Conservation (phyloP, 805 yeast genomes). For the Nakazawaea populi region DNA sequence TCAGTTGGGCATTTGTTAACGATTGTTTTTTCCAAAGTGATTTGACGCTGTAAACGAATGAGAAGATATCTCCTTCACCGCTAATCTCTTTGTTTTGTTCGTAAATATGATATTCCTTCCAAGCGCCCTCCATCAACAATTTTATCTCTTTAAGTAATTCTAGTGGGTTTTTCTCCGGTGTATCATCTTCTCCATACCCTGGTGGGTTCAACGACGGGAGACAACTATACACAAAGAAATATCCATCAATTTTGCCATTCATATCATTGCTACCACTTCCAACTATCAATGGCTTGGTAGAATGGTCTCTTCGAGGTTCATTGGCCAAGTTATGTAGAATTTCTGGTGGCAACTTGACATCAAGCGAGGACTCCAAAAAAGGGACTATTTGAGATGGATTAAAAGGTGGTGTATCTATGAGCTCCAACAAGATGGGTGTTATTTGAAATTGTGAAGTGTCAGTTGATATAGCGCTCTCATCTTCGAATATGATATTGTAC, state of each 20-base stretch:
- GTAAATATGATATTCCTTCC: conserved; percentile 60
- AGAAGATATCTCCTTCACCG: conserved; percentile 61
- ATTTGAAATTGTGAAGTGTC: conserved; percentile 15
- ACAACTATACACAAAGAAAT: conserved; percentile 62
- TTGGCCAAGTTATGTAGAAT: conserved; percentile 56
- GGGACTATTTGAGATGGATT: conserved; percentile 65
- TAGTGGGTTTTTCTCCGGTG: conserved; percentile 19
- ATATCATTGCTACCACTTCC: conserved; percentile 78
- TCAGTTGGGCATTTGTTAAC: neutral
- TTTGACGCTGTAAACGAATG: conserved; percentile 50
- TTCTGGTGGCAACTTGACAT: conserved; percentile 53
- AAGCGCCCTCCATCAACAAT: conserved; percentile 60
- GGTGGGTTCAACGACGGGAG: conserved; percentile 64
- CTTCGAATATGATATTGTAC: conserved; percentile 2
- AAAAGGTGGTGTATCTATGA: conserved; percentile 73
- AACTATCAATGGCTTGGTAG: conserved; percentile 61
- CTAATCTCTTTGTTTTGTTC: conserved; percentile 55
- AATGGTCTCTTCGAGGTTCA: conserved; percentile 55
- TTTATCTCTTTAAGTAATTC: conserved; percentile 41
- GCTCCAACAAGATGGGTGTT: conserved; percentile 59
- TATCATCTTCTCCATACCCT: conserved; percentile 31
- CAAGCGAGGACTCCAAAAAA: conserved; percentile 66
- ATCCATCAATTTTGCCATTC: conserved; percentile 73
- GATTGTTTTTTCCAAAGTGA: conserved; percentile 46
- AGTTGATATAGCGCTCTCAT: neutral